Base-by-base conservation (phyloP, 2,329 filamentous ascomycete genomes). In the Knoxdaviesia capensis region DNA sequence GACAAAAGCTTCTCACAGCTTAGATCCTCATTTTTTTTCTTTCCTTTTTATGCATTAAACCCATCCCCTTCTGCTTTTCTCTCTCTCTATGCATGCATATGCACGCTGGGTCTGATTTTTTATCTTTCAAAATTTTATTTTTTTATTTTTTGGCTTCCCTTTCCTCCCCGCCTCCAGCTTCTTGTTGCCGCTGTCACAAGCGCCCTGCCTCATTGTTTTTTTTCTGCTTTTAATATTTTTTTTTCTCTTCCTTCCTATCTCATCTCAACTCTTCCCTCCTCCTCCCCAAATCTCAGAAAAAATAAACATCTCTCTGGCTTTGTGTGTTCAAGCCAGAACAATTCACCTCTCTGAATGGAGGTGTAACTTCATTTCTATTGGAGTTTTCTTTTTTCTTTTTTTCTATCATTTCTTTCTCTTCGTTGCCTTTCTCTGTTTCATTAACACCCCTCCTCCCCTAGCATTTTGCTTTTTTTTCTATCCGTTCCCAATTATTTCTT, bases 101-200 rank as follows among this genome's bases (percentile, higher is more conserved):
- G 3, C 20, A 20, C 2, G 20, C 20, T 20, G 20, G 20, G 20
- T 20, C 20, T 20, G 20, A 20, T 20, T 20, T 20, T 20, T 2
- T 20, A 20, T 2, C 20, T 20, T 20, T 20, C 20, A 20, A 20
- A 2, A 2, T 8, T 32, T 44, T n/a, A 35, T 41, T 44, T 31
- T n/a, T 10, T 41, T 33, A 28, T 6, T 41, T 7, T 41, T 38
- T 36, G n/a, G 34, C 5, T 38, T 44, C 41, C 8, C 31, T 40
- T 40, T 31, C 30, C 43, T 41, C 40, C 36, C 35, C 38, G 31
- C 42, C 43, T 42, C 28, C 30, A n/a, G 36, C 43, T 45, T 36
- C 46, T 44, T 43, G 39, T 41, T 38, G 39, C 36, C 38, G 47
- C 45, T 49, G 45, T 45, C 47, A 40, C 45, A 49, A 47, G 46